Base-by-base conservation (phyloP, 345 rosid species). In the Aquilaria malaccensis region DNA sequence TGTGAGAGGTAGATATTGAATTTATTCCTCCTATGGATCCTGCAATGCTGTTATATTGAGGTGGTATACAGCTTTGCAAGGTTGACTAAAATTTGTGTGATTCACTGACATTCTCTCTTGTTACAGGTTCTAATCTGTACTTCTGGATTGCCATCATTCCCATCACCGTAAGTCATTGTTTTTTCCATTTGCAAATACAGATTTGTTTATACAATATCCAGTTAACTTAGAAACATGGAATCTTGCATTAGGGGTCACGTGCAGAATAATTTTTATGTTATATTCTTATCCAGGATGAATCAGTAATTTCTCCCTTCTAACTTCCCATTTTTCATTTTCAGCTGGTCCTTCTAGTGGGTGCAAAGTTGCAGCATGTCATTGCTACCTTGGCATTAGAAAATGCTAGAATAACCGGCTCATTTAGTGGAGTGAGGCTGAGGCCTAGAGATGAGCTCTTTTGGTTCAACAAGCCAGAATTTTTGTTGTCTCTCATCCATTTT, bases 101-200 rank as follows among this genome's bases (percentile, higher is more conserved):
- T 63, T 30, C 33, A 43, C 43, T 56, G 60, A 7, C 51, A 50
- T 60, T 52, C 50, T 58, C 15, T 54, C 3, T 63, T 73, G 60
- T 45, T 61, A 56, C 86, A 93, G 97, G 99, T 10, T 90, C 96
- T 31, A 86, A 94, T 78, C 99, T 94, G 30, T 94, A 94, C 76
- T 94, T 94, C 73, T 94, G 99, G 99, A 86, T 94, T 72, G 91
- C 97, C 3, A 79, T 83, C 68, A 86, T 94, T 72, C 99, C 99
- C 48, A 61, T 88, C 58, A 76, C 87, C 0, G 95, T 93, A 74
- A 85, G 96, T 79, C 52, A 33, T 55, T 52, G 30, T 49, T 58
- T 48, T 37, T 37, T 9, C 7, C 43, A 37, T 37, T 37, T 37
- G 43, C 2, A 37, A 5, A 4, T 3, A 9, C 7, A 37, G 7